Evolutionary conservation across 768 basidiomycete species (phyloP), one percentile per base, ranked within the genome.

Genomic region (Panellus pusillus): DNA sequence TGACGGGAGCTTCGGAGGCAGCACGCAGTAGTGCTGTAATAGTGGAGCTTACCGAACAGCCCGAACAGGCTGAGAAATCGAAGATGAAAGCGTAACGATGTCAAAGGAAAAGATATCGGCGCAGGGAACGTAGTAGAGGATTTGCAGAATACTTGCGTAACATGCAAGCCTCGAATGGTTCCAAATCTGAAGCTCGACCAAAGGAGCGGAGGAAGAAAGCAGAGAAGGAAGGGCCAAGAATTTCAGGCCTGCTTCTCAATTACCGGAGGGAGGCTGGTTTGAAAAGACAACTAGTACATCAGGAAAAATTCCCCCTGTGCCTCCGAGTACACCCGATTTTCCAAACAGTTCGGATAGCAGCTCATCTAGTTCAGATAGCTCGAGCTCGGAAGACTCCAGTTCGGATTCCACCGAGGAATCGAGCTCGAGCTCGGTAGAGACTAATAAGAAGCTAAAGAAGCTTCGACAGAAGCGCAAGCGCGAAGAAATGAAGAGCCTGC

Each of bases 241-340:
- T 9, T 35, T 42, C 18, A 19, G 54, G 8, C 36, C 48, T 1
- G 13, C 9, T 9, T 48, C 54, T 8, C 54, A 55, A 18, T 18
- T 55, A 0, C 54, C 54, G 1, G 47, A 38, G 18, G 54, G 54
- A 27, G 47, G 47, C 15, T 55, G 54, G 54, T 55, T 48, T 29
- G 44, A 37, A 18, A 8, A 12, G 0, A 49, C 54, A 1, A 55
- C 54, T 9, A 32, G 27, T 39, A 27, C 14, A 15, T 4, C 35
- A n/a, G n/a, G n/a, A n/a, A n/a, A n/a, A n/a, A n/a, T n/a, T 9
- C 29, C 52, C 8, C 45, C 46, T 3, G 19, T 14, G 2, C 45
- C 52, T 3, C 35, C 51, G 4, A 29, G 24, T 41, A 29, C n/a
- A n/a, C n/a, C n/a, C n/a, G n/a, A n/a, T n/a, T n/a, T n/a, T n/a